phyloP scores from a whole-genome alignment of 768 basidiomycete species.

The Auriscalpium microsporum region DNA sequence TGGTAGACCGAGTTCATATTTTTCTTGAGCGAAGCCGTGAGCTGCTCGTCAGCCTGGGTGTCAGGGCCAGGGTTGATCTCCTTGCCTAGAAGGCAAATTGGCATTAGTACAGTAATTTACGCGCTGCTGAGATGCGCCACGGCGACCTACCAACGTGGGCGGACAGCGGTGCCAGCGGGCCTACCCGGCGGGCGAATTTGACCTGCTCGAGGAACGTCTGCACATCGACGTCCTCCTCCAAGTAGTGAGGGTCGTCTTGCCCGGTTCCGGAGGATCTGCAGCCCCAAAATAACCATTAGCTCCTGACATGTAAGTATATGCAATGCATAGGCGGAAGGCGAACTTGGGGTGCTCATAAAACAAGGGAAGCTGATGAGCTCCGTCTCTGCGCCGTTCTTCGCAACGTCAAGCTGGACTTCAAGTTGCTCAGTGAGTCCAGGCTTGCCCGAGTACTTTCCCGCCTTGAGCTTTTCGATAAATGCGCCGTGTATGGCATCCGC shows the following conservation, averaged over 20 bases:
- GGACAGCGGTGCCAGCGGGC: slow-evolving; percentile 18
- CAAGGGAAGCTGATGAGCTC: slow-evolving; percentile 27
- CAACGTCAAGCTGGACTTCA: slow-evolving; percentile 27
- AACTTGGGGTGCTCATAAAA: slow-evolving; percentile 18
- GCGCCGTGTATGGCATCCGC: slow-evolving; percentile 18
- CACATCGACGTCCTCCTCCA: slow-evolving; percentile 25
- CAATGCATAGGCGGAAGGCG: neutral
- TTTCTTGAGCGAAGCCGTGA: slow-evolving; percentile 21
- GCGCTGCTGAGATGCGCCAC: too few species aligned
- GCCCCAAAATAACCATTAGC: neutral
- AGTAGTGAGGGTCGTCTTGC: slow-evolving; percentile 31
- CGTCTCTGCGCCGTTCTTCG: slow-evolving; percentile 20
- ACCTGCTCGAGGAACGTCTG: slow-evolving; percentile 22
- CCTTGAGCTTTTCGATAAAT: slow-evolving; percentile 18
- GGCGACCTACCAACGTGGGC: slow-evolving; percentile 17
- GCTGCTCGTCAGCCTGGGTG: slow-evolving; percentile 21
- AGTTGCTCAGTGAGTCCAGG: slow-evolving; percentile 34
- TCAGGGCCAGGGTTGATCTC: slow-evolving; percentile 25
- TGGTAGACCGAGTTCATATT: slow-evolving; percentile 24
- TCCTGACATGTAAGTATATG: neutral
- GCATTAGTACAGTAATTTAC: neutral
- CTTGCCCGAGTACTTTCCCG: slow-evolving; percentile 15
- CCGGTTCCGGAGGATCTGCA: slow-evolving; percentile 27
- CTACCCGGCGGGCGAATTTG: slow-evolving; percentile 21
- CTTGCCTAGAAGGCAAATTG: slow-evolving; percentile 9